Base-by-base conservation (phyloP, 257 asterid genomes). In the Fraxinus pennsylvanica region DNA sequence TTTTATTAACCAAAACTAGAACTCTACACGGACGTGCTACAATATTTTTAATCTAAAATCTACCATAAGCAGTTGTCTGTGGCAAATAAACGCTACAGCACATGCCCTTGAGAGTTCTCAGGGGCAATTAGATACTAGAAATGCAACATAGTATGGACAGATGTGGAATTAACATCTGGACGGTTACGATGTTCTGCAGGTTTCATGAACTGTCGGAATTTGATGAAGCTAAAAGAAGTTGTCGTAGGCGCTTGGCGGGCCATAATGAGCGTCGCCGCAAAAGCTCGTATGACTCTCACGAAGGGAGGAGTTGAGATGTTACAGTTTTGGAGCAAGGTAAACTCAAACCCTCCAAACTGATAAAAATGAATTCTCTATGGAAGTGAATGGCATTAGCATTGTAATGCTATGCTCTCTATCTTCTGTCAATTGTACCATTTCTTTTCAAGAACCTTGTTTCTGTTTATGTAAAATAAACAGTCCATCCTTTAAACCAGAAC, bases 221-320 rank as follows among this genome's bases (percentile, higher is more conserved):
- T 36, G 98, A 94, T 79, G 96, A 92, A 78, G 88, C 92, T 67
- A 94, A 94, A 80, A 88, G 93, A 84, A 94, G 98, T 80, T 94
- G 98, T 36, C 92, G 97, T 72, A 87, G 90, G 89, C 93, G 96
- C 67, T 84, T 94, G 85, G 97, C 97, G 21, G 97, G 96, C 74
- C 98, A 94, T 81, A 94, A 94, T 67, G 96, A 89, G 85, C 92
- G 97, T 27, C 96, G 98, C 68, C 96, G 98, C 75, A 89, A 91
- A 86, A 87, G 86, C 84, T 82, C 93, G 12, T 78, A 77, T 4
- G 98, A 91, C 72, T 79, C 92, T 77, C 90, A 80, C 0, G 85
- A 88, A 75, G 86, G 74, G 81, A 81, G 71, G 79, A 41, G 78
- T 35, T 50, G 50, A 76, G 73, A 78, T 36, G 70, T 76, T 66